phyloP scores from a whole-genome alignment of 2,329 filamentous ascomycete genomes.

The Knufia petricola region DNA sequence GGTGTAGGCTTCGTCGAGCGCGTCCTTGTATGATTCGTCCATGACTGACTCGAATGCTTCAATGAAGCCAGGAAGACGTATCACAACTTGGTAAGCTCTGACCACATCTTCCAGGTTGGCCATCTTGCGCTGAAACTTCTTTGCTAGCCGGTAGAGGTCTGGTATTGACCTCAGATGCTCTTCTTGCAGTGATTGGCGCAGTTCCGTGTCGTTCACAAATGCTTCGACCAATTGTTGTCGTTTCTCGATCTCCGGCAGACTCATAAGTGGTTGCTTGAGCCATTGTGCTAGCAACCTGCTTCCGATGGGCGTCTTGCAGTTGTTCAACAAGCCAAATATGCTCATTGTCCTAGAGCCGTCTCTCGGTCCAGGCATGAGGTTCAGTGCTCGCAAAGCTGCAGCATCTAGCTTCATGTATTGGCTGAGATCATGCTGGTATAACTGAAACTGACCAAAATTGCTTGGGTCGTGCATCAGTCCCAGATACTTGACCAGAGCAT shows the following conservation, averaged over 20 bases:
- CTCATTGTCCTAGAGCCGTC: slow-evolving; percentile 98
- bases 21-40: slow-evolving; percentile 85
- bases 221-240: slow-evolving; percentile 91
- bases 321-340: slow-evolving; percentile 83
- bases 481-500: slow-evolving; percentile 89
- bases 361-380: slow-evolving; percentile 89
- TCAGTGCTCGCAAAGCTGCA: slow-evolving; percentile 83
- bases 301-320: slow-evolving; percentile 93
- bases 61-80: slow-evolving; percentile 82
- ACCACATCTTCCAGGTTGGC: slow-evolving; percentile 95
- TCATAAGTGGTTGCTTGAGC: slow-evolving; percentile 97
- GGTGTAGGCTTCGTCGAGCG: slow-evolving; percentile 79
- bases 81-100: slow-evolving; percentile 85
- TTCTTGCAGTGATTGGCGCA: slow-evolving; percentile 93
- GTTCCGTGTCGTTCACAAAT: slow-evolving; percentile 83
- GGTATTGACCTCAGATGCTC: slow-evolving; percentile 88
- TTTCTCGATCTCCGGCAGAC: slow-evolving; percentile 74
- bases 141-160: slow-evolving; percentile 84
- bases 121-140: slow-evolving; percentile 85
- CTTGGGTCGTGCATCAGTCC: slow-evolving; percentile 80
- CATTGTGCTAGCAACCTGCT: slow-evolving; percentile 86
- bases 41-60: slow-evolving; percentile 84
- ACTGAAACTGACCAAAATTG: slow-evolving; percentile 93
- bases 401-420: slow-evolving; percentile 99
- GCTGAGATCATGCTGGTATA: slow-evolving; percentile 92